These are phyloP conservation scores for Neofusicoccum cordaticola DNA, from an alignment of 2,329 filamentous ascomycete species.

Conservation along the genomic window DNA sequence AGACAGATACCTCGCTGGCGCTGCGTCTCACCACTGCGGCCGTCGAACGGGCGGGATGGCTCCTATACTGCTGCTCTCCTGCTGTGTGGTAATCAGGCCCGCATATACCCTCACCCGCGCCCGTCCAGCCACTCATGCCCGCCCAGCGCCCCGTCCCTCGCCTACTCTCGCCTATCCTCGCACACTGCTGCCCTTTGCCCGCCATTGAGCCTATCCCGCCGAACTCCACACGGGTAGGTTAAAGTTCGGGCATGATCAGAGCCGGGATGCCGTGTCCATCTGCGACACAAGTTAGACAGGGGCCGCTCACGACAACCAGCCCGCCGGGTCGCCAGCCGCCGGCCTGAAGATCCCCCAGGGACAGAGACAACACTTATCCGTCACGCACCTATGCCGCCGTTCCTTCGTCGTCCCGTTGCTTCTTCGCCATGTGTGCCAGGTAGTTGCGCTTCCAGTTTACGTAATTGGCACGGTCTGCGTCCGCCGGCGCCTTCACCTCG, in stretches of 20 bases:
- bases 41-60: neutral
- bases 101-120: neutral
- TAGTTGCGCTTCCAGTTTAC: constrained; percentile 5
- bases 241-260: neutral
- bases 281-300: neutral
- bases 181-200: neutral
- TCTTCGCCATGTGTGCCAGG: neutral
- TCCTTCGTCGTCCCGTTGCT: neutral
- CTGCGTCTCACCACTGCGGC: neutral
- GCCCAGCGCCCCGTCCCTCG: too few species aligned
- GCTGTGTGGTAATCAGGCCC: neutral
- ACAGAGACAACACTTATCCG: neutral
- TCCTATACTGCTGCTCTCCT: neutral
- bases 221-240: neutral
- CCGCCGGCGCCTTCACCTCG: neutral
- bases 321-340: neutral
- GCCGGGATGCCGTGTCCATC: neutral
- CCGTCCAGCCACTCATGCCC: too few species aligned
- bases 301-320: neutral
- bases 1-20: neutral
- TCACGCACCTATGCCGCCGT: too few species aligned
- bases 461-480: neutral
- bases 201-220: neutral
- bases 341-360: neutral
- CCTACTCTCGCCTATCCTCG: too few species aligned